Percentiles rank a stretch among this genome's conserved stretches.
Conservation (phyloP, 768 basidiomycete genomes). For the Cyathus striatus region DNA sequence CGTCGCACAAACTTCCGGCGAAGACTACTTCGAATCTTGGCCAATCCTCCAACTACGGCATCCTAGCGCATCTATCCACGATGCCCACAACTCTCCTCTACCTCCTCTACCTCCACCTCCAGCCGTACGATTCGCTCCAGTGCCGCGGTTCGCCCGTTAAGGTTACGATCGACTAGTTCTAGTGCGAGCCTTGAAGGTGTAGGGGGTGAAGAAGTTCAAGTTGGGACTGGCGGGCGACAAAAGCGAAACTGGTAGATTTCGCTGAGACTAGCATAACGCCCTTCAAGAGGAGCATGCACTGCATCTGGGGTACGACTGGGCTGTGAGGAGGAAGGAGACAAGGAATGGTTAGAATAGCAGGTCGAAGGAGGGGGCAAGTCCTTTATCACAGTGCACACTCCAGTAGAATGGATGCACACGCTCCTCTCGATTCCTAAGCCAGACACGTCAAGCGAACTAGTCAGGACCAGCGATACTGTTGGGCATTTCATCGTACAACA, state of each 20-base stretch:
- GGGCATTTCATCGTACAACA: too few species aligned
- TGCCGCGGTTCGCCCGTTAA: slow-evolving; percentile 33
- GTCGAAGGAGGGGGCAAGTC: too few species aligned
- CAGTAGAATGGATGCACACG: too few species aligned
- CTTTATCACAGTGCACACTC: too few species aligned
- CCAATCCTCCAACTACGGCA: slow-evolving; percentile 43
- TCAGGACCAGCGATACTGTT: too few species aligned
- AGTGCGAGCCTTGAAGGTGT: too few species aligned
- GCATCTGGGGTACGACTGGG: slow-evolving; percentile 87
- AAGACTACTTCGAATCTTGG: slow-evolving; percentile 97
- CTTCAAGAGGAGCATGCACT: slow-evolving; percentile 87
- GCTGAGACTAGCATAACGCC: slow-evolving; percentile 92
- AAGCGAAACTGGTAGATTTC: slow-evolving; percentile 85
- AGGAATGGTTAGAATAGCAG: slow-evolving; percentile 56
- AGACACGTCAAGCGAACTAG: too few species aligned
- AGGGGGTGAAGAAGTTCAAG: slow-evolving; percentile 54
- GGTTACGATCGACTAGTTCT: slow-evolving; percentile 31
- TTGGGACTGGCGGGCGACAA: slow-evolving; percentile 87
- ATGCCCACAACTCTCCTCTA: too few species aligned
- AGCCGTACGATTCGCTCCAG: too few species aligned
- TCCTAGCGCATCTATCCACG: slow-evolving; percentile 24
- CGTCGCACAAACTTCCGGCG: slow-evolving; percentile 39
- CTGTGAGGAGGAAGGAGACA: slow-evolving; percentile 82
- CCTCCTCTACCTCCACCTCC: too few species aligned
- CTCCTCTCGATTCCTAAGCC: too few species aligned